These are phyloP conservation scores for Breynia disticha DNA, from an alignment of 441 rosid species.

Conservation along the genomic window DNA sequence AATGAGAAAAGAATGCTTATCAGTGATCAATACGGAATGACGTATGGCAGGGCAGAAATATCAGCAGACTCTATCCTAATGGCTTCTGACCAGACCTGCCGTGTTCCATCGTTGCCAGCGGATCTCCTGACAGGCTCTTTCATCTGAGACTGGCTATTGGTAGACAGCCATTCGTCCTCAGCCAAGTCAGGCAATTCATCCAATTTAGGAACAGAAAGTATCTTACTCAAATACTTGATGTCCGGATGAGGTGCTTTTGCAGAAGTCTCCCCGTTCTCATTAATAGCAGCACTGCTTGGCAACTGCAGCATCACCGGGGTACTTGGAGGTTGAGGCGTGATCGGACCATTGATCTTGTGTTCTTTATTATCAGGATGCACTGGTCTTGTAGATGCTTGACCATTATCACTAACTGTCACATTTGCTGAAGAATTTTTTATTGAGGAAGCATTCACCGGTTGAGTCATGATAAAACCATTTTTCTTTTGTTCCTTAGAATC, in stretches of 20 bases:
- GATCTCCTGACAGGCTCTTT: slow-evolving; percentile 22
- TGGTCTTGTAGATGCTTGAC: slow-evolving; percentile 23
- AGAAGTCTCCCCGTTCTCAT: slow-evolving; percentile 29
- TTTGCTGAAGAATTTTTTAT: slow-evolving; percentile 18
- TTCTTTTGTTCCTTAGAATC: slow-evolving; percentile 32
- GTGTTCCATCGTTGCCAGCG: slow-evolving; percentile 23
- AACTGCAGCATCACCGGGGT: slow-evolving; percentile 17
- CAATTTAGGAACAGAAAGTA: slow-evolving; percentile 38
- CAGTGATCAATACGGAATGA: slow-evolving; percentile 39
- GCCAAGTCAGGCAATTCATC: slow-evolving; percentile 26
- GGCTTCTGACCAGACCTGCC: slow-evolving; percentile 45
- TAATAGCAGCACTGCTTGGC: slow-evolving; percentile 14
- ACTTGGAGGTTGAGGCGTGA: slow-evolving; percentile 17
- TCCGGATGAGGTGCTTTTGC: slow-evolving; percentile 45
- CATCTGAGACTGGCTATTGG: slow-evolving; percentile 15
- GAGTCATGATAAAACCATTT: slow-evolving; percentile 32
- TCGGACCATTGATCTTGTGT: slow-evolving; percentile 36
- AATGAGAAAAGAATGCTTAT: background rate
- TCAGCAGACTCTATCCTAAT: slow-evolving; percentile 41
- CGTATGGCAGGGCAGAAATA: slow-evolving; percentile 42
- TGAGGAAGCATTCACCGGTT: slow-evolving; percentile 17
- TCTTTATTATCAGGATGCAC: slow-evolving; percentile 13
- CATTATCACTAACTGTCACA: slow-evolving; percentile 21
- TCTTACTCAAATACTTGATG: slow-evolving; percentile 39
- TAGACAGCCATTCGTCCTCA: slow-evolving; percentile 44